A percentile compares a stretch with the other conserved stretches of the same genome.
These are phyloP conservation scores for Kurtzmaniella quercitrusa DNA, from an alignment of 1,139 yeast species.

Conservation along the genomic window DNA sequence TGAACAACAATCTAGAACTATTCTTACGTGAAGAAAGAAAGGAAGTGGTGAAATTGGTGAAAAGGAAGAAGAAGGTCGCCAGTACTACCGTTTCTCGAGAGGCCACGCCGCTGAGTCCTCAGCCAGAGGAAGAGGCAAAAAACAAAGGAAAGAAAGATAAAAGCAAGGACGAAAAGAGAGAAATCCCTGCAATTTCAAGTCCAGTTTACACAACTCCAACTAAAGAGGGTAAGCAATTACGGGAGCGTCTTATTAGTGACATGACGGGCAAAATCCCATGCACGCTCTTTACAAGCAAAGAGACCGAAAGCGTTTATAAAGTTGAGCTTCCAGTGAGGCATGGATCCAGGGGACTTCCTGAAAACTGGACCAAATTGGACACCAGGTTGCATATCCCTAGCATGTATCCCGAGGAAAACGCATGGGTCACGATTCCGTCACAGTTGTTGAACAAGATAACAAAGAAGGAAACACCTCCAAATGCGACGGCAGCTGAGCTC, in stretches of 20 bases:
- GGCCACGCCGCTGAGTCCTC: neutral
- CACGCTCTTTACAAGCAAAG: slow-evolving; percentile 4
- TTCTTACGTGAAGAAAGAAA: slow-evolving; percentile 57
- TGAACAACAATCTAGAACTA: slow-evolving; percentile 55
- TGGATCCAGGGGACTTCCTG: slow-evolving; percentile 7
- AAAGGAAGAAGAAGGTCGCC: slow-evolving; percentile 5
- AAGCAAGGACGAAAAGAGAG: neutral
- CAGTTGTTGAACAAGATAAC: slow-evolving; percentile 6
- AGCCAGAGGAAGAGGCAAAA: neutral
- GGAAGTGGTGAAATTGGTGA: slow-evolving; percentile 46
- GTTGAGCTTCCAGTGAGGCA: slow-evolving; percentile 5
- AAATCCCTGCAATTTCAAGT: neutral
- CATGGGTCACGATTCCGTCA: slow-evolving; percentile 23
- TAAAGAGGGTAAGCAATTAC: neutral
- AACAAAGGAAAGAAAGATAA: slow-evolving; percentile 1
- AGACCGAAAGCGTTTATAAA: slow-evolving; percentile 4
- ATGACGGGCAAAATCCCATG: slow-evolving; percentile 4
- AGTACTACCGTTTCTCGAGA: neutral
- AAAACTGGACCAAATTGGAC: slow-evolving; percentile 14
- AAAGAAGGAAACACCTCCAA: slow-evolving; percentile 14
- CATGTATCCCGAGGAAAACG: slow-evolving; percentile 13
- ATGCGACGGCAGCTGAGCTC: slow-evolving; percentile 6
- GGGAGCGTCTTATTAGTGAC: slow-evolving; percentile 1
- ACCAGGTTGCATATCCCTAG: slow-evolving; percentile 15
- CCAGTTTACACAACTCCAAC: neutral